A percentile compares a stretch with the other conserved stretches of the same genome.
phyloP scores from a whole-genome alignment of 176 grass and related monocot species.

The Elymus sibiricus region DNA sequence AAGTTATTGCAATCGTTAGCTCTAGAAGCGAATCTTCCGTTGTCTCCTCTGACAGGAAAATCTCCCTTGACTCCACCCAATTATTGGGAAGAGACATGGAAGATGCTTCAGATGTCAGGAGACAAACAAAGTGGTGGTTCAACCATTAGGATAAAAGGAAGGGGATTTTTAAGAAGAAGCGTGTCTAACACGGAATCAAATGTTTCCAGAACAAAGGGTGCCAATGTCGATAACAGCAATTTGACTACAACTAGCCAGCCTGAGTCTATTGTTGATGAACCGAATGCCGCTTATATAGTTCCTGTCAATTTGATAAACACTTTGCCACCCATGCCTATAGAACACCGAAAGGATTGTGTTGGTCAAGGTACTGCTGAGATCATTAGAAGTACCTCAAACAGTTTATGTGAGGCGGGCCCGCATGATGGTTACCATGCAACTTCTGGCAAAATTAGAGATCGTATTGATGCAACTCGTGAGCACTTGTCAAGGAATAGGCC shows the following conservation, averaged over 20 bases:
- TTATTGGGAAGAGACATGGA: constrained; percentile 99
- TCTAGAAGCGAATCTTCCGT: constrained; percentile 68
- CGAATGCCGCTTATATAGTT: constrained; percentile 3
- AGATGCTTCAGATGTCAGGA: constrained; percentile 55
- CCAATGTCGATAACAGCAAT: constrained; percentile 18
- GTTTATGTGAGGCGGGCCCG: constrained; percentile 4
- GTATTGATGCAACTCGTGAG: constrained; percentile 28
- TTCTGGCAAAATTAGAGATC: constrained; percentile 31
- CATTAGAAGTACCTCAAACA: constrained; percentile 27
- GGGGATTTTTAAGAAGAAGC: constrained; percentile 48
- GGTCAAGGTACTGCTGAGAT: constrained; percentile 20
- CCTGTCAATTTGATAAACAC: constrained; percentile 15
- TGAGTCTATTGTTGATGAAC: constrained; percentile 36
- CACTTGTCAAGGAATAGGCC: constrained; percentile 35
- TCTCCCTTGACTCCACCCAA: constrained; percentile 41
- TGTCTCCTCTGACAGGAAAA: constrained; percentile 41
- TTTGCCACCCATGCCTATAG: not conserved
- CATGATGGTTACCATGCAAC: constrained; percentile 6
- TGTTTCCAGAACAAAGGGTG: constrained; percentile 35
- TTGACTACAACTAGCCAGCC: constrained; percentile 19
- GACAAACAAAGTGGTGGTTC: constrained; percentile 27
- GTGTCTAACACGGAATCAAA: constrained; percentile 38
- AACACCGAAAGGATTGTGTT: constrained; percentile 22
- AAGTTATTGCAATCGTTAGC: constrained; percentile 75
- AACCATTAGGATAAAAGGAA: constrained; percentile 38